Evolutionary conservation across 2,329 filamentous ascomycete species (phyloP).

Genomic region (Xylaria sp.): DNA sequence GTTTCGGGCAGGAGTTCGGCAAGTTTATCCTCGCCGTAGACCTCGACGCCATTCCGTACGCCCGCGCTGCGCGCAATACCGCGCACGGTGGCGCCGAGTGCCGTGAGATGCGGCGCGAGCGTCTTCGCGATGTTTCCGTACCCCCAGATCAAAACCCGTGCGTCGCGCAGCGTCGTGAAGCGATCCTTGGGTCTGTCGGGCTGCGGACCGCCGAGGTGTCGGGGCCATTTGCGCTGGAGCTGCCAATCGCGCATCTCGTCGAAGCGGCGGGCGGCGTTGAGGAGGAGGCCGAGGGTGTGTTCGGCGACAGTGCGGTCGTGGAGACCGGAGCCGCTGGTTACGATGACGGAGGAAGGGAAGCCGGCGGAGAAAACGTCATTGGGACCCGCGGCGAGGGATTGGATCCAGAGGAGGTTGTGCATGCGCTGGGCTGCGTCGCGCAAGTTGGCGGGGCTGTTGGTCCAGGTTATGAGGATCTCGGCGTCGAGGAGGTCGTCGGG

Average conservation of each 20-base stretch:
- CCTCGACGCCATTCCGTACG: conserved; percentile 53
- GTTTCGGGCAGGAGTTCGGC: conserved; percentile 49
- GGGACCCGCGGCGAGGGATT: conserved; percentile 60
- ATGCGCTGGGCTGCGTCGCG: conserved; percentile 50
- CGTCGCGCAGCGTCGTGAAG: conserved; percentile 56
- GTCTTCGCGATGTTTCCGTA: conserved; percentile 62
- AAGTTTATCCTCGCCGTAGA: conserved; percentile 51
- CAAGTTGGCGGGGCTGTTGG: conserved; percentile 54
- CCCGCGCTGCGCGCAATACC: conserved; percentile 54
- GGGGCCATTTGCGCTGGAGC: conserved; percentile 51
- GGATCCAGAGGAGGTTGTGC: conserved; percentile 58
- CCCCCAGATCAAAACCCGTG: conserved; percentile 57
- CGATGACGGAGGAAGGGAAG: conserved; percentile 45
- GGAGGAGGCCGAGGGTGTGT: conserved; percentile 55
- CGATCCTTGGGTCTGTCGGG: conserved; percentile 50
- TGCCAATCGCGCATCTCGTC: conserved; percentile 60
- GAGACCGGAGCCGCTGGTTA: conserved; percentile 58
- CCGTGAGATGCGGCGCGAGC: conserved; percentile 49
- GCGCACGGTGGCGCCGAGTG: conserved; percentile 52
- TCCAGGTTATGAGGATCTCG: conserved; percentile 57
- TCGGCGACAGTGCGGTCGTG: conserved; percentile 62
- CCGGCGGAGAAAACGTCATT: conserved; percentile 60
- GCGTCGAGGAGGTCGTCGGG: conserved; percentile 55
- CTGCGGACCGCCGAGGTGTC: conserved; percentile 56
- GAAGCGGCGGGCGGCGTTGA: conserved; percentile 52